Conservation (phyloP, 805 yeast genomes). For the Ogataea siamensis region DNA sequence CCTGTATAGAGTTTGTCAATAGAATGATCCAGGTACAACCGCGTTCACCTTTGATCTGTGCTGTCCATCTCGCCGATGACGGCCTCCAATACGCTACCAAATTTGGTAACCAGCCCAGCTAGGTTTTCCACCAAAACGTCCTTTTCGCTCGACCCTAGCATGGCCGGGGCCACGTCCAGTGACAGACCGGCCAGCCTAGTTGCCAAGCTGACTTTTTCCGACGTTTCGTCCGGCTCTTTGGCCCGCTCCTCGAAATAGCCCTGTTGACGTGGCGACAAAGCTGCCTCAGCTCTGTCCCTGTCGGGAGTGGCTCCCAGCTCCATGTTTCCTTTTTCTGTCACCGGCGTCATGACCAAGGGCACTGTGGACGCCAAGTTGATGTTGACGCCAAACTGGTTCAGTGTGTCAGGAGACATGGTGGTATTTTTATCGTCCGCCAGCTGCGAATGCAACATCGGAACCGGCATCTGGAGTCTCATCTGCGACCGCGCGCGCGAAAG, state of each 20-base stretch:
- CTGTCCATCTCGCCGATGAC: conserved; percentile 31
- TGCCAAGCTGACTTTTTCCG: conserved; percentile 1
- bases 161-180: conserved; percentile 6
- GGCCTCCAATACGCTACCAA: conserved; percentile 27
- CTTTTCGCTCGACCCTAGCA: conserved; percentile 8
- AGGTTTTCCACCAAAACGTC: conserved; percentile 15
- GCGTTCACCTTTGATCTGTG: not conserved
- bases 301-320: conserved; percentile 23
- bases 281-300: conserved; percentile 14
- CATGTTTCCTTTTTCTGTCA: conserved; percentile 49
- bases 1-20: not conserved
- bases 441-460: conserved; percentile 43
- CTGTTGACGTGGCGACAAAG: conserved; percentile 1
- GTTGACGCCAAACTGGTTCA: conserved; percentile 41
- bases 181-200: conserved; percentile 3
- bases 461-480: conserved; percentile 71
- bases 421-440: conserved; percentile 4
- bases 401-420: conserved; percentile 20
- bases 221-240: not conserved
- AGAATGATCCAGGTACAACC: too few relatives aligned
- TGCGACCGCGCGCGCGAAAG: conserved; percentile 47
- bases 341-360: conserved; percentile 77
- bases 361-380: conserved; percentile 66
- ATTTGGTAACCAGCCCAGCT: conserved; percentile 28
- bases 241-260: conserved; percentile 3